phyloP scores from a whole-genome alignment of 1,284 basidiomycete species.

The Laetiporus sulphureus region DNA sequence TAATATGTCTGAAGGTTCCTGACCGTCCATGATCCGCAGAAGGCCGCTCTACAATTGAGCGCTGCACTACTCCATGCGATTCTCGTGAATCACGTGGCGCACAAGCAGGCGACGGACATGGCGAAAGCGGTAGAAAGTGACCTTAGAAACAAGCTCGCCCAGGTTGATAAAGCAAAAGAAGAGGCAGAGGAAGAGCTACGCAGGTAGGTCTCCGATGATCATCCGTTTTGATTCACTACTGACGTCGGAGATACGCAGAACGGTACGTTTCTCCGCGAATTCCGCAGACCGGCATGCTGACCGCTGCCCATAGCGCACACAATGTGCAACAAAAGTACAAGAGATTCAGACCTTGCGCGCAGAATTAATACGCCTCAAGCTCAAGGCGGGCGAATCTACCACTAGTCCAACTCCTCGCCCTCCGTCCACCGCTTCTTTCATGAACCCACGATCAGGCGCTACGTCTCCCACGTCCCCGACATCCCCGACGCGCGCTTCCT shows the following conservation, averaged over 20 bases:
- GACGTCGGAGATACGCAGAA: conserved; percentile 30
- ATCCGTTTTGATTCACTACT: conserved; percentile 6
- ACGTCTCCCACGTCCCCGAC: conserved; percentile 27
- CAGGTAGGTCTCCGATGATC: conserved; percentile 36
- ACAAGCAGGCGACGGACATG: conserved; percentile 62
- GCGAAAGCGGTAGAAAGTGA: conserved; percentile 53
- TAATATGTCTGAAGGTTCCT: conserved; percentile 4
- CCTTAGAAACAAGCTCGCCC: conserved; percentile 57
- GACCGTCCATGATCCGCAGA: conserved; percentile 25
- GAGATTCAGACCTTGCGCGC: conserved; percentile 60
- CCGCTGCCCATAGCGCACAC: conserved; percentile 37
- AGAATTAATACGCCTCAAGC: conserved; percentile 46
- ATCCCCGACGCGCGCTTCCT: conserved; percentile 16
- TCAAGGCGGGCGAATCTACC: conserved; percentile 15
- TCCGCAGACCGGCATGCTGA: conserved; percentile 11
- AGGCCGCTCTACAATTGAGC: conserved; percentile 49
- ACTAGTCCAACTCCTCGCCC: conserved; percentile 22
- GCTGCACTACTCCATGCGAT: conserved; percentile 66
- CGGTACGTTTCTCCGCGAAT: conserved; percentile 39
- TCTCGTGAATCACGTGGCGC: conserved; percentile 70
- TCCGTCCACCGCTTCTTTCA: conserved; percentile 17
- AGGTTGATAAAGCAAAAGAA: conserved; percentile 47
- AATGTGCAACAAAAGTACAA: conserved; percentile 60
- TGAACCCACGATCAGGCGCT: conserved; percentile 22
- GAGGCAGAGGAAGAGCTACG: conserved; percentile 62